Evolutionary conservation across 2,329 filamentous ascomycete genomes (phyloP), one percentile per base, ranked within the genome.

Genomic region (Hyphodiscus sp.): DNA sequence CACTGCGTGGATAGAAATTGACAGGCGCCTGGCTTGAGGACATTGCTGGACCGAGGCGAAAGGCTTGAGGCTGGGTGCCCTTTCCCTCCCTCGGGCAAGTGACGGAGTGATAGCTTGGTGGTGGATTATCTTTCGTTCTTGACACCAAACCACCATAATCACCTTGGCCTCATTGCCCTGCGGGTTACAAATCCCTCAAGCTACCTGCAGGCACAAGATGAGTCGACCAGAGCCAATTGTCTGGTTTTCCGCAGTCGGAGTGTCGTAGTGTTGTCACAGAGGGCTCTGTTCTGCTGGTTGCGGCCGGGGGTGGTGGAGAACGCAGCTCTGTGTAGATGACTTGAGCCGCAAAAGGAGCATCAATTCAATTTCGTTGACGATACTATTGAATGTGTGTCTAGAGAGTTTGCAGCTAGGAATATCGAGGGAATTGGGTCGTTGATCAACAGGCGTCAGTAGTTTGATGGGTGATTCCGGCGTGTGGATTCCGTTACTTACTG

Each of bases 1-100:
- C 50, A 57, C 57, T 53, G 33, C 54, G 58, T 54, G 55, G 41
- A 46, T 58, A 55, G 42, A 58, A 62, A 47, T 52, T 57, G n/a
- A 52, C 23, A 49, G 52, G 47, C 20, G 45, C 50, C 42, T 60
- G 60, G 42, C 51, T 51, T 20, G 60, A 58, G 43, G 60, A 55
- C 63, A 64, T 63, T 46, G 51, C 61, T 47, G 49, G 8, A n/a
- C 18, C n/a, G 29, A 16, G 29, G n/a, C 16, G 15, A n/a, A 38
- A 38, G 46, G 46, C 46, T 23, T 18, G 18, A 23, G 19, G 11
- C 33, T 38, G 11, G 11, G 33, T 13, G 33, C 23, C 23, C 11
- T 38, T 19, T 46, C 45, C 45, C 18, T 23, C 45, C 6, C 29
- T 11, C 16, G 2, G 4, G 45, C n/a, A 20, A n/a, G 5, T 9